Base-by-base conservation (phyloP, 768 basidiomycete species). In the Sporobolomyces pararoseus region DNA sequence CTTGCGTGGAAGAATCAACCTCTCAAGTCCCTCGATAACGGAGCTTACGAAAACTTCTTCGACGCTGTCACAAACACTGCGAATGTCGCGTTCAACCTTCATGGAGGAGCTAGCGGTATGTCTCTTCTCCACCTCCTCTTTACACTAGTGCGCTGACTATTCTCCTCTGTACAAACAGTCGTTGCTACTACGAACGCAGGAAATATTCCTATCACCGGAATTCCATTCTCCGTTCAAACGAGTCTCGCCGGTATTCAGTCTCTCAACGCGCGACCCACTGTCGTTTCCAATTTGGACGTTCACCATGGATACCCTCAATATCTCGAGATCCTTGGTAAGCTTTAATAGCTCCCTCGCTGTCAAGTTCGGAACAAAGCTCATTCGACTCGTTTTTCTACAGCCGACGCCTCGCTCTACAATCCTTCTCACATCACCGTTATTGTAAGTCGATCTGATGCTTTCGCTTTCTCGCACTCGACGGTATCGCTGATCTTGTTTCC, bases 261-360 rank as follows among this genome's bases (percentile, higher is more conserved):
- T 19, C 62, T 71, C 44, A 66, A 71, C 69, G 80, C 85, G 34
- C 83, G 82, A 68, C 87, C 87, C 21, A 84, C 84, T 1, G 81
- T 81, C 9, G 83, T 89, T n/a, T 80, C 80, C 42, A 81, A 83
- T 73, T 78, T 89, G 60, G 87, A 89, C 68, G 87, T 89, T 37
- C 84, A 84, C 44, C 87, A 85, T 54, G 63, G 65, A 14, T 67
- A 47, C 54, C 61, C 65, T 4, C 10, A 19, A 12, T 71, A 66
- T 54, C 52, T 66, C 19, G 62, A 68, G 51, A 68, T 66, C 49
- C 55, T 63, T 35, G 57, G 62, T 59, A 3, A n/a, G 42, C n/a
- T 27, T 21, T 29, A 12, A 6, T 57, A 23, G 14, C 54, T 58
- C 12, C 9, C 37, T 14, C 37, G n/a, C n/a, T n/a, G n/a, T n/a